Base-by-base conservation (phyloP, 2,329 filamentous ascomycete genomes). In the Colletotrichum cereale region DNA sequence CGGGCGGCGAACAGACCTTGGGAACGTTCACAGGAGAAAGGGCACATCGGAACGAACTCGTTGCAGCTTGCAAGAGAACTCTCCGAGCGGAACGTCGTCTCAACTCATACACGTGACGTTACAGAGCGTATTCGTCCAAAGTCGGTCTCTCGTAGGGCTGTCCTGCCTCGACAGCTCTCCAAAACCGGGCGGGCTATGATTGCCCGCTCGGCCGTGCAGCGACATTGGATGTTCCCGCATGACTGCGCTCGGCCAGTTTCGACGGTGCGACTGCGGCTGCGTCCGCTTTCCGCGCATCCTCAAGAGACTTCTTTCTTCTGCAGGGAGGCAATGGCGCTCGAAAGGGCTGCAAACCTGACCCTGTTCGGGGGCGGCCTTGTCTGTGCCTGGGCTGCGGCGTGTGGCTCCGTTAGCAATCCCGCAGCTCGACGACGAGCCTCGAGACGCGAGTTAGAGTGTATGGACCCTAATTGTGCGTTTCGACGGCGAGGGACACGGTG, bases 61-160 rank as follows among this genome's bases (percentile, higher is more conserved):
- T 58, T 50, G 14, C 29, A 57, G n/a, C 24, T 58, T 67, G 63
- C 67, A 57, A 67, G 36, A 56, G 29, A n/a, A 21, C 38, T 70
- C 40, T 31, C 14, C 26, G 14, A 14, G 53, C 14, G 26, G 52
- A 31, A 40, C 67, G 38, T 31, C 68, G 34, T 63, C 63, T 58
- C 50, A 47, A 44, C 29, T 12, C 21, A n/a, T 36, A 57, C 47
- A 29, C 44, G 42, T 42, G 61, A 50, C 38, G n/a, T n/a, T 18
- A 24, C 31, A 16, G 44, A 29, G 14, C 16, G 7, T 47, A 48
- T 31, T 47, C 68, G 57, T 71, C 68, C 18, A 42, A 62, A 62
- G 42, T 44, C 14, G 12, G 36, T 55, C 36, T 26, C 26, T n/a
- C 12, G n/a, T 53, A 47, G 55, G 64, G 68, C 68, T 62, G 64